A percentile compares a stretch with the other conserved stretches of the same genome.
phyloP scores from a whole-genome alignment of 768 basidiomycete species.

The Agaricus subrufescens region DNA sequence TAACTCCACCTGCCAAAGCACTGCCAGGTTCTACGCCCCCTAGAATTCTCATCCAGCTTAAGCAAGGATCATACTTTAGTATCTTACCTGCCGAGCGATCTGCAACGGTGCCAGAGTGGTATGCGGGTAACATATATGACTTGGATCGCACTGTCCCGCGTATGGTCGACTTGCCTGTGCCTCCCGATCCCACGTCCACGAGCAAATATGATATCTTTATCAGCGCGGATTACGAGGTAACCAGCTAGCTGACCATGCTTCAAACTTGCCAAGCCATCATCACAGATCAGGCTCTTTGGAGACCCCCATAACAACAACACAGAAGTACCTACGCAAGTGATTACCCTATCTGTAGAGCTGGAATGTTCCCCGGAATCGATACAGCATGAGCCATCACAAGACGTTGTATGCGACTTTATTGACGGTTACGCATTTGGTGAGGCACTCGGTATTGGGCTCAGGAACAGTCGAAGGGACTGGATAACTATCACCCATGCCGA shows the following conservation, averaged over 20 bases:
- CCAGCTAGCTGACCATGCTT: neutral
- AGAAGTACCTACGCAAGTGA: constrained; percentile 48
- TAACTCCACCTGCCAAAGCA: constrained; percentile 39
- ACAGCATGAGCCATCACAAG: constrained; percentile 46
- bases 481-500: constrained; percentile 41
- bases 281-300: constrained; percentile 78
- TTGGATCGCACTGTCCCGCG: constrained; percentile 50
- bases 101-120: constrained; percentile 49
- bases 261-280: neutral
- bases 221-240: constrained; percentile 81
- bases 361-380: constrained; percentile 21
- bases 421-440: constrained; percentile 74
- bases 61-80: constrained; percentile 75
- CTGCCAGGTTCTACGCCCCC: constrained; percentile 4
- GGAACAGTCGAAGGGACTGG: constrained; percentile 41
- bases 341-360: constrained; percentile 46
- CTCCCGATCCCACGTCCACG: constrained; percentile 34
- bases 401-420: constrained; percentile 64
- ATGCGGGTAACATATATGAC: constrained; percentile 83
- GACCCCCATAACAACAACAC: constrained; percentile 47
- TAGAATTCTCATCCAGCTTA: constrained; percentile 52
- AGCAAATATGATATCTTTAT: constrained; percentile 67
- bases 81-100: constrained; percentile 40
- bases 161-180: constrained; percentile 42
- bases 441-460: constrained; percentile 60